phyloP scores from a whole-genome alignment of 1,139 yeast genomes.

The Pichia sp. region DNA sequence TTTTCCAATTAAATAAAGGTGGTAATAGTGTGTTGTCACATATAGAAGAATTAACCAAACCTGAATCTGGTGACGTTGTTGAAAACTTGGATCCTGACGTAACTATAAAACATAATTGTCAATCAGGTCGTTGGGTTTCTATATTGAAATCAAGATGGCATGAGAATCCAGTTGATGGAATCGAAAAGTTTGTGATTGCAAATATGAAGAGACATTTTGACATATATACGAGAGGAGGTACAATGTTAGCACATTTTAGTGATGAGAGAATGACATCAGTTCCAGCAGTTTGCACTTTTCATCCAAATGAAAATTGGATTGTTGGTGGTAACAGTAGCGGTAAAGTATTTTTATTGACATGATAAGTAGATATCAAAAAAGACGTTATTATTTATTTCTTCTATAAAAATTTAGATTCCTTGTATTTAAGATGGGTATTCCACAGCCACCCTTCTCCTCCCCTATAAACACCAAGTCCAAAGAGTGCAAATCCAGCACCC shows the following conservation, averaged over 20 bases:
- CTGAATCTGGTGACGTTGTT: conserved; percentile 21
- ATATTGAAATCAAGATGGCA: conserved; percentile 88
- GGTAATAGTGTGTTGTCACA: conserved; percentile 10
- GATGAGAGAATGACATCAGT: conserved; percentile 63
- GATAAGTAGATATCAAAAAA: background rate
- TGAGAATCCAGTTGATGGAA: conserved; percentile 55
- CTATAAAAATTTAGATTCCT: conserved; percentile 7
- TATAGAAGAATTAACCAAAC: conserved; percentile 15
- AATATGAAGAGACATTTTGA: conserved; percentile 89
- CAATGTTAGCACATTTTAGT: conserved; percentile 66
- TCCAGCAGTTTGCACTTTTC: conserved; percentile 82
- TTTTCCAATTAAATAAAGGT: conserved; percentile 41
- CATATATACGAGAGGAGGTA: conserved; percentile 68
- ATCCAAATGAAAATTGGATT: conserved; percentile 82
- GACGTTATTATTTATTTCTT: background rate
- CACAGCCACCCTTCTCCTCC: conserved; percentile 51
- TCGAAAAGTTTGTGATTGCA: conserved; percentile 81
- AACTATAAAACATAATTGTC: conserved; percentile 79
- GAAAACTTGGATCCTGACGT: conserved; percentile 46
- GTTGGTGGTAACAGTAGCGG: conserved; percentile 95
- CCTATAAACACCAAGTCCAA: conserved; percentile 51
- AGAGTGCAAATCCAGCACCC: conserved; percentile 43
- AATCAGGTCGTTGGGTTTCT: conserved; percentile 94
- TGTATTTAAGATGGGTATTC: conserved; percentile 32
- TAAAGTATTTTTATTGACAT: conserved; percentile 59